Evolutionary conservation across 1,139 yeast species (phyloP).

Genomic region (Debaryomyces subglobosus): DNA sequence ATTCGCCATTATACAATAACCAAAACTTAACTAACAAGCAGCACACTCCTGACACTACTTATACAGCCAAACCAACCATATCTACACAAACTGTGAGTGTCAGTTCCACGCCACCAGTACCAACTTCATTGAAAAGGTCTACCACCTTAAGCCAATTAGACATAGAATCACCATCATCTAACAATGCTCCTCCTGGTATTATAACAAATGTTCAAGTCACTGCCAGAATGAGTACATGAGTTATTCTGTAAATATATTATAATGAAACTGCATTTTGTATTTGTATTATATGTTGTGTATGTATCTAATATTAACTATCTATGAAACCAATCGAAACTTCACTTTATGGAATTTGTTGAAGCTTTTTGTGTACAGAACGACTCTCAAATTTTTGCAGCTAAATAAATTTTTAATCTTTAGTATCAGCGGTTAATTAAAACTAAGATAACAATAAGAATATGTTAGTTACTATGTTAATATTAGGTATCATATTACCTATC

Average conservation of each 20-base stretch:
- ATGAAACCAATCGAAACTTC: neutral
- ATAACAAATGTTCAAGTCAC: slow-evolving; percentile 53
- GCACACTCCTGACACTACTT: slow-evolving; percentile 17
- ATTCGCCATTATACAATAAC: slow-evolving; percentile 33
- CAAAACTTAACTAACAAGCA: slow-evolving; percentile 30
- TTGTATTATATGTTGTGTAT: neutral
- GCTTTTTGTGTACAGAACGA: neutral
- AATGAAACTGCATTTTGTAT: neutral
- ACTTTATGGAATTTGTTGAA: neutral
- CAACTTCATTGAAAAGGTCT: slow-evolving; percentile 25
- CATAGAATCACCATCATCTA: slow-evolving; percentile 29
- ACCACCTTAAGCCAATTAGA: slow-evolving; percentile 38
- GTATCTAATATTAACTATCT: neutral
- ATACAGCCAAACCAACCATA: slow-evolving; percentile 18
- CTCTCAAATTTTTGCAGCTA: neutral
- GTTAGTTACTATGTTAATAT: neutral
- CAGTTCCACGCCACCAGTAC: slow-evolving; percentile 1
- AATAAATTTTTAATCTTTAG: neutral
- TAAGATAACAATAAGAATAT: neutral
- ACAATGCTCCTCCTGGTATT: slow-evolving; percentile 41
- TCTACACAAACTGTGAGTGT: slow-evolving; percentile 4
- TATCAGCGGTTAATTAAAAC: neutral
- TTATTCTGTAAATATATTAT: neutral
- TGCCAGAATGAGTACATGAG: slow-evolving; percentile 42
- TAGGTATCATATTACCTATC: neutral